phyloP scores from a whole-genome alignment of 768 basidiomycete genomes.

The Lactarius sp. region DNA sequence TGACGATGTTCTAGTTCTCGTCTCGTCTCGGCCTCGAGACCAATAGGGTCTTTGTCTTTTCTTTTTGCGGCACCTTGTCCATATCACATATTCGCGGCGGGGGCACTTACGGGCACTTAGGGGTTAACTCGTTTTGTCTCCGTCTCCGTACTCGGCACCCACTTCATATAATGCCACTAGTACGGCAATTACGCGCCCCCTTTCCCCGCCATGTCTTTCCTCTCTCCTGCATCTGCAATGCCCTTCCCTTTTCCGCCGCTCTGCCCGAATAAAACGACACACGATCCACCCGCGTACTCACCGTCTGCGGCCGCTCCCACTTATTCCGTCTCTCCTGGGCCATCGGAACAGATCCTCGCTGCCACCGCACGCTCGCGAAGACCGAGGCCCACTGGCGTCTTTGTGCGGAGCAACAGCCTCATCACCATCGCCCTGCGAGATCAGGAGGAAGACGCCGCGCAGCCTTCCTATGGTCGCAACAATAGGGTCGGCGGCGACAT shows the following conservation, averaged over 20 bases:
- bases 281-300: slow-evolving; percentile 47
- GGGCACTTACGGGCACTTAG: too few species aligned
- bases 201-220: slow-evolving; percentile 9
- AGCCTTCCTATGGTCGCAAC: slow-evolving; percentile 45
- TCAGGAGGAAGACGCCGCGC: slow-evolving; percentile 38
- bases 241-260: neutral
- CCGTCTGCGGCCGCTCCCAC: slow-evolving; percentile 49
- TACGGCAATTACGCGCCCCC: neutral
- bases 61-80: too few species aligned
- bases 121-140: too few species aligned
- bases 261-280: neutral
- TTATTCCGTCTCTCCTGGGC: slow-evolving; percentile 52
- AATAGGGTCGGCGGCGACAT: slow-evolving; percentile 41
- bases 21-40: too few species aligned
- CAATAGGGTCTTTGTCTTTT: too few species aligned
- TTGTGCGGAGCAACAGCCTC: slow-evolving; percentile 37
- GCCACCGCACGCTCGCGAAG: slow-evolving; percentile 35
- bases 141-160: too few species aligned
- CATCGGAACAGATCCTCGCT: slow-evolving; percentile 50
- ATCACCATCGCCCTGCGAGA: slow-evolving; percentile 43
- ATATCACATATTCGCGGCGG: too few species aligned
- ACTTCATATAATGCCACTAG: too few species aligned
- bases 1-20: too few species aligned
- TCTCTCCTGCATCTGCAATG: neutral
- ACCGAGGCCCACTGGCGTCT: slow-evolving; percentile 37